A percentile compares a stretch with the other conserved stretches of the same genome.
These are phyloP conservation scores for Mortierella sp. DNA, from an alignment of 371 early-diverging fungal species.

Conservation along the genomic window DNA sequence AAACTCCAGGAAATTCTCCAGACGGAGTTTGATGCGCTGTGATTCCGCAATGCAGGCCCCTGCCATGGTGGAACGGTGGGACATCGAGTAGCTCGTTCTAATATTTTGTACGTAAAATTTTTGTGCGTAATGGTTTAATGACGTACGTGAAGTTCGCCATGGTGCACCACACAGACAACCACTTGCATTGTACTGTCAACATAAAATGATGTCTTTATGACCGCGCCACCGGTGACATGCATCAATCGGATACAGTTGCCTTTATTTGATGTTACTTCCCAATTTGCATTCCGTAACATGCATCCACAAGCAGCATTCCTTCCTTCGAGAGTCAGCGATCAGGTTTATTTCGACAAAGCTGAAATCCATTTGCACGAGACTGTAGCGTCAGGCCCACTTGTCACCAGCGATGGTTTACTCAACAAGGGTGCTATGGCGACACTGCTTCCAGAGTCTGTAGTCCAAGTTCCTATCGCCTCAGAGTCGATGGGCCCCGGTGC, in stretches of 20 bases:
- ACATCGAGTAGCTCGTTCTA: conserved; percentile 25
- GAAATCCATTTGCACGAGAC: not conserved
- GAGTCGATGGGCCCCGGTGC: conserved; percentile 8
- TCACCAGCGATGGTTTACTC: conserved; percentile 8
- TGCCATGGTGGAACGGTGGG: conserved; percentile 13
- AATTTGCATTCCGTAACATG: conserved; percentile 5
- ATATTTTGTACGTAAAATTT: no score
- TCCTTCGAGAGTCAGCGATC: conserved; percentile 28
- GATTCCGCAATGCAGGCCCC: conserved; percentile 1
- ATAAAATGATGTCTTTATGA: no score
- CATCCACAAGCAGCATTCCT: conserved; percentile 16
- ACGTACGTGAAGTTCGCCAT: no score
- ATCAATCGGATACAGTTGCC: no score
- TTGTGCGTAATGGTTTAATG: no score
- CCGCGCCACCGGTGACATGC: no score
- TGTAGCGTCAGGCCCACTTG: not conserved
- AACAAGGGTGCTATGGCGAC: conserved; percentile 1
- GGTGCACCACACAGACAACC: no score
- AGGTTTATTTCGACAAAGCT: conserved; percentile 13
- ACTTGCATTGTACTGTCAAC: no score
- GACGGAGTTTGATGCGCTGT: not conserved
- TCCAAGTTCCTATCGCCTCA: not conserved
- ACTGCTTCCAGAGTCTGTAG: conserved; percentile 5
- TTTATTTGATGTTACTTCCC: no score
- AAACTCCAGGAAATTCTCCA: not conserved